These are phyloP conservation scores for Hyaloscypha bicolor DNA, from an alignment of 495 filamentous ascomycete genomes.

Conservation along the genomic window DNA sequence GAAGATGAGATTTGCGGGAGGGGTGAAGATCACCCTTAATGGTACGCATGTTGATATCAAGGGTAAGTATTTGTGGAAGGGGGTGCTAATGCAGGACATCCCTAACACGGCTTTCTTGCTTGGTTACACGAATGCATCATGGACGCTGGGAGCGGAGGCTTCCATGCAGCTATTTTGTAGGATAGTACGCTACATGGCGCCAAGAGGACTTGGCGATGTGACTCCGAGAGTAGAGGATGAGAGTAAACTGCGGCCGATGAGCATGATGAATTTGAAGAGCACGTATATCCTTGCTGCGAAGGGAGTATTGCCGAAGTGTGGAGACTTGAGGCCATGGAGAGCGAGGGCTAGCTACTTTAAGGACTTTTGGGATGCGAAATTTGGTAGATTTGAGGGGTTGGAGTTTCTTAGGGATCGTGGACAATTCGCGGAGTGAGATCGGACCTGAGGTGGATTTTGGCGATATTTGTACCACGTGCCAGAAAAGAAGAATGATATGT, in stretches of 20 bases:
- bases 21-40: constrained; percentile 36
- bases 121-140: constrained; percentile 45
- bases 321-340: constrained; percentile 54
- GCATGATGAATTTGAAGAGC: constrained; percentile 37
- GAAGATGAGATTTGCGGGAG: constrained; percentile 38
- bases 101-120: constrained; percentile 41
- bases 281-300: constrained; percentile 36
- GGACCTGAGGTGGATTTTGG: no score
- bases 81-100: constrained; percentile 43
- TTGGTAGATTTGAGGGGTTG: constrained; percentile 40
- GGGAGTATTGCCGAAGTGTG: constrained; percentile 27
- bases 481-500: no score
- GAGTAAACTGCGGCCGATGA: constrained; percentile 39
- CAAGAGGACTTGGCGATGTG: constrained; percentile 24
- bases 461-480: no score
- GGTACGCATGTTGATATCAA: constrained; percentile 26
- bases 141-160: constrained; percentile 47
- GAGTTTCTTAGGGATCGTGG: constrained; percentile 13
- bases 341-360: constrained; percentile 55
- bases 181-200: constrained; percentile 34
- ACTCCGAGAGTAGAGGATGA: constrained; percentile 41
- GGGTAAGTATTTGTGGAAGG: constrained; percentile 43
- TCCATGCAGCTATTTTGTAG: constrained; percentile 35
- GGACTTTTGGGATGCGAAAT: constrained; percentile 53
- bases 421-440: not conserved